Conservation (phyloP, 768 basidiomycete genomes). For the Megacollybia marginata region DNA sequence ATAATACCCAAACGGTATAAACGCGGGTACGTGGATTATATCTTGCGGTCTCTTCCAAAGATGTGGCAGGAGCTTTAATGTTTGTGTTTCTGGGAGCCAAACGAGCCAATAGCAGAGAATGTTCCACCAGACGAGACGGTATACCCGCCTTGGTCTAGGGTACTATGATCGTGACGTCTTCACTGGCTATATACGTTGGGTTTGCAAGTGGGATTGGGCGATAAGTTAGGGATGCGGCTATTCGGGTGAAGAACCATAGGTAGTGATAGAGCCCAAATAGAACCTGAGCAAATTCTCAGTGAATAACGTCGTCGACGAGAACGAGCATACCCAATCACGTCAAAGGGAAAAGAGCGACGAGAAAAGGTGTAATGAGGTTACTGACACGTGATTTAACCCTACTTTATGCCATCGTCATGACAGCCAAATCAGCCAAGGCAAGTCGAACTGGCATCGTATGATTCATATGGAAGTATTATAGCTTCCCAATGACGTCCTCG, state of each 20-base stretch:
- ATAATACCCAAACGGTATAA: conserved; percentile 87
- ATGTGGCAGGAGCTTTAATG: conserved; percentile 79
- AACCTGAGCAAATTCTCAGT: conserved; percentile 62
- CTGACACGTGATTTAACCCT: too few species aligned
- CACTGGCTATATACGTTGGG: conserved; percentile 82
- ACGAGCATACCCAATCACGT: too few species aligned
- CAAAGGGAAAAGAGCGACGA: too few species aligned
- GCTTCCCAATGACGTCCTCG: too few species aligned
- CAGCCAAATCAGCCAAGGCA: too few species aligned
- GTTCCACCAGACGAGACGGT: conserved; percentile 82
- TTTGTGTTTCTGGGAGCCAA: conserved; percentile 69
- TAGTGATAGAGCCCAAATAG: too few species aligned
- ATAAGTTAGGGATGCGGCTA: conserved; percentile 45
- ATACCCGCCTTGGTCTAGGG: conserved; percentile 63
- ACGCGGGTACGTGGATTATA: conserved; percentile 75
- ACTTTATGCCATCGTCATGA: too few species aligned
- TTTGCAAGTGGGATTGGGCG: conserved; percentile 65
- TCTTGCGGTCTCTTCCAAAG: conserved; percentile 71
- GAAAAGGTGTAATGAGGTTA: too few species aligned
- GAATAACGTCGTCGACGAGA: too few species aligned
- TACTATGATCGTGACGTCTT: conserved; percentile 95
- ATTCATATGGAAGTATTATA: too few species aligned
- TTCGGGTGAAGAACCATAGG: conserved; percentile 85
- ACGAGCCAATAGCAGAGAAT: conserved; percentile 58
- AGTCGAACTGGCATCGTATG: too few species aligned